Base-by-base conservation (phyloP, 257 asterid species). In the Solanum paucissectum region DNA sequence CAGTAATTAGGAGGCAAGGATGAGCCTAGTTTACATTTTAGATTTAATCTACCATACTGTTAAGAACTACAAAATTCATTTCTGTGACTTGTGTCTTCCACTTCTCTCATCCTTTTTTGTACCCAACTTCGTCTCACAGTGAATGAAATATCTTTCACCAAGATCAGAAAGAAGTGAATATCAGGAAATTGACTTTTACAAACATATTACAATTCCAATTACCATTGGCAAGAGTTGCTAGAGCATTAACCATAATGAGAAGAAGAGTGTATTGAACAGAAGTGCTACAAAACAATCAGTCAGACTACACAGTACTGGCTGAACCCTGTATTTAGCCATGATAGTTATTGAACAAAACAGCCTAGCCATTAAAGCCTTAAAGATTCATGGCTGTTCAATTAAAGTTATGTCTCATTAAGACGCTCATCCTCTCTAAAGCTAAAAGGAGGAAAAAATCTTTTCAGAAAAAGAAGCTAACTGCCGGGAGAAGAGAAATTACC, bases 401-500 rank as follows among this genome's bases (percentile, higher is more conserved):
- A 12, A 79, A 79, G 40, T 79, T 27, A 46, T 79, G 85, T 40
- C 27, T 44, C 27, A 81, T 44, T 42, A 79, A 77, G n/a, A 44
- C 37, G 6, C 14, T 27, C 55, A 79, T 44, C 32, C 60, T 27
- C 64, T 16, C 29, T 46, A 29, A 58, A 81, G 60, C 42, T 81
- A 46, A 49, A 42, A 29, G 18, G 68, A 46, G 69, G 44, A 82
- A 49, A 49, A 36, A 27, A 49, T 32, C 27, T 49, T 82, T 82
- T 12, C 29, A 36, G 14, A 20, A 5, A 4, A 27, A 18, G 34
- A 81, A 79, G 84, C 38, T 25, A 79, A 55, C 68, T 27, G 42
- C 29, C 46, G 68, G 40, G 85, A 46, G 89, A 27, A 6, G 86
- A 87, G 62, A 83, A 88, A 79, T 92, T 95, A 97, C 99, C 99